Percentiles rank a stretch among this genome's conserved stretches.
These are phyloP conservation scores for Trichoderma citrinoviride DNA, from an alignment of 2,329 filamentous ascomycete species.

Conservation along the genomic window DNA sequence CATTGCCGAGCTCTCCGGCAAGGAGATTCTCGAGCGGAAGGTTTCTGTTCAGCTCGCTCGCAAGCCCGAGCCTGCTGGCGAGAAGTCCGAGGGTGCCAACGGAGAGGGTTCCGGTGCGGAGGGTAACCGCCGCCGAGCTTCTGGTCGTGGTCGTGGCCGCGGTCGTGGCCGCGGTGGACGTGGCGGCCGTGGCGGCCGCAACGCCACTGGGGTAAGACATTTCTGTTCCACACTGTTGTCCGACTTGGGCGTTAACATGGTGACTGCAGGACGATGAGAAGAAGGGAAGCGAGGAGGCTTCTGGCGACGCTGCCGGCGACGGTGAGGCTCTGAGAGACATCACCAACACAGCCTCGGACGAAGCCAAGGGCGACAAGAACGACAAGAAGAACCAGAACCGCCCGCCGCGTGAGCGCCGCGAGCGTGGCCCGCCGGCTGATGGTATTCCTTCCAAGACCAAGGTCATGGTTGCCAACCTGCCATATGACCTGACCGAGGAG, in stretches of 20 bases:
- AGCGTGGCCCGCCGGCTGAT: conserved; percentile 95
- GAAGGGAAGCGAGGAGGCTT: conserved; percentile 45
- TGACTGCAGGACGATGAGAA: conserved; percentile 41
- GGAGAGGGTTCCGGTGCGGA: conserved; percentile 72
- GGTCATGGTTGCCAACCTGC: conserved; percentile 99
- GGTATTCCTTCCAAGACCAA: conserved; percentile 99
- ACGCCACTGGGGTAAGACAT: conserved; percentile 42
- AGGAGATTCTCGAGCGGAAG: conserved; percentile 98
- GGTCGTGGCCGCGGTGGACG: conserved; percentile 68
- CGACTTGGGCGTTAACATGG: not conserved
- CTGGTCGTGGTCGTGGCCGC: conserved; percentile 66
- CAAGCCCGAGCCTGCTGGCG: conserved; percentile 84
- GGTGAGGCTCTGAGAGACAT: conserved; percentile 60
- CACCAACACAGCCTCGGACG: conserved; percentile 56
- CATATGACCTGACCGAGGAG: conserved; percentile 96
- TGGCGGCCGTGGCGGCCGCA: conserved; percentile 56
- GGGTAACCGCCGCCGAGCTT: conserved; percentile 60
- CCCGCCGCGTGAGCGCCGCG: conserved; percentile 59
- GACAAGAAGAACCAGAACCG: conserved; percentile 47
- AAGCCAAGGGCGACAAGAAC: conserved; percentile 44
- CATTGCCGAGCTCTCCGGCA: conserved; percentile 91
- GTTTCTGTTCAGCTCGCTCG: conserved; percentile 97
- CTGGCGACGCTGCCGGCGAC: conserved; percentile 44
- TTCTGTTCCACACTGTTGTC: not conserved
- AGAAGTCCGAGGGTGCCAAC: conserved; percentile 71